phyloP scores from a whole-genome alignment of 495 filamentous ascomycete genomes.

The Pseudevernia furfuracea region DNA sequence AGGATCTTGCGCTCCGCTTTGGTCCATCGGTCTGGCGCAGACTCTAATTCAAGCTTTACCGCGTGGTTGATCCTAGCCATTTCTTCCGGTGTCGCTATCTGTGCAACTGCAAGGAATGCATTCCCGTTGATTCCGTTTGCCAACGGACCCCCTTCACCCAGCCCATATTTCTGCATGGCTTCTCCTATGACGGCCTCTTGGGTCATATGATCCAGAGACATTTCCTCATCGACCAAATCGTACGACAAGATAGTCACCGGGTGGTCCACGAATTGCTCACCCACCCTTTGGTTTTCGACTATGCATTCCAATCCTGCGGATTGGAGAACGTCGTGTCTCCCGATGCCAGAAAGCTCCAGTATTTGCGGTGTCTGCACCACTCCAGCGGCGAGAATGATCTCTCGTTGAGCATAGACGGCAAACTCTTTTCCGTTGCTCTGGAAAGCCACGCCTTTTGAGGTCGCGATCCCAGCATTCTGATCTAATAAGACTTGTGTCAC shows the following conservation, averaged over 20 bases:
- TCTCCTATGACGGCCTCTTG: background rate
- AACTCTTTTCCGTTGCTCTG: conserved; percentile 20
- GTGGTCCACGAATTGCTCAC: conserved; percentile 44
- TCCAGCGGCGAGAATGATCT: conserved; percentile 48
- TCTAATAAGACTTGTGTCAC: conserved; percentile 37
- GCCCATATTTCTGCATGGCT: conserved; percentile 10
- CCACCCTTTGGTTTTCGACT: conserved; percentile 37
- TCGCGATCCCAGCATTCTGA: conserved; percentile 14
- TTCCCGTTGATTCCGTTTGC: conserved; percentile 3
- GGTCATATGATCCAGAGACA: conserved; percentile 16
- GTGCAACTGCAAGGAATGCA: conserved; percentile 10
- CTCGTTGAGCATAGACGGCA: conserved; percentile 29
- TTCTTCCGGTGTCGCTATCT: conserved; percentile 5
- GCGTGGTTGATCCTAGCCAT: conserved; percentile 5
- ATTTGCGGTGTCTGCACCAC: conserved; percentile 43
- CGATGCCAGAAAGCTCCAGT: conserved; percentile 48
- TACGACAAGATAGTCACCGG: conserved; percentile 16
- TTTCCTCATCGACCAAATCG: conserved; percentile 10
- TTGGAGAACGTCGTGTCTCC: conserved; percentile 30
- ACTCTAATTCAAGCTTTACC: background rate
- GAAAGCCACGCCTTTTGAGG: conserved; percentile 31
- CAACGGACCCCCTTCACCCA: conserved; percentile 14
- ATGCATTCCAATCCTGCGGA: conserved; percentile 32
- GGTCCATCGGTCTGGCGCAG: background rate
- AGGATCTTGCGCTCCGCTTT: background rate